phyloP scores from a whole-genome alignment of 2,329 filamentous ascomycete species.

The Ascochyta viciae-villosae region DNA sequence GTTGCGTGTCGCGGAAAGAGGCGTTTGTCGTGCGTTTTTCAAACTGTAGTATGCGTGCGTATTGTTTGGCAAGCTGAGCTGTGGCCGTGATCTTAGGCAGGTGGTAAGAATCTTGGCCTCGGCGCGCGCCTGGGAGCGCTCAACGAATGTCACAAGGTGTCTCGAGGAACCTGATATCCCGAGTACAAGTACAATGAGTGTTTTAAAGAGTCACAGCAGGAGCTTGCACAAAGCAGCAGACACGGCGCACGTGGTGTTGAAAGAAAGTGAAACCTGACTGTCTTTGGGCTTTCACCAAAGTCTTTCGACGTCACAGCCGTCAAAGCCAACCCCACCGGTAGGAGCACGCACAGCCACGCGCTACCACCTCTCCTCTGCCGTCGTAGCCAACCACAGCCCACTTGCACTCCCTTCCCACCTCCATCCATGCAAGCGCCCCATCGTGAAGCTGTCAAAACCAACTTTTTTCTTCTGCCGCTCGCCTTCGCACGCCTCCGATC shows the following conservation, averaged over 20 bases:
- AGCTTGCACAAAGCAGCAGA: background rate
- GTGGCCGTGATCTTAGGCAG: slow-evolving; percentile 14
- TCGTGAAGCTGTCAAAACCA: slow-evolving; percentile 18
- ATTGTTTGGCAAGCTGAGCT: slow-evolving; percentile 10
- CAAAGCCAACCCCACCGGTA: slow-evolving; percentile 11
- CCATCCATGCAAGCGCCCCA: slow-evolving; percentile 20
- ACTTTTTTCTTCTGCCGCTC: slow-evolving; percentile 20
- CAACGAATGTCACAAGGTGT: slow-evolving; percentile 21
- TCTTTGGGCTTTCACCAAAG: slow-evolving; percentile 21
- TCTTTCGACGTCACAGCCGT: slow-evolving; percentile 17
- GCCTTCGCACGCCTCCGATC: slow-evolving; percentile 26
- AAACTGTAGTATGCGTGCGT: slow-evolving; percentile 16
- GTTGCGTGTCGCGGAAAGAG: background rate
- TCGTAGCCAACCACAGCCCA: slow-evolving; percentile 20
- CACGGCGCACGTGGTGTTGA: slow-evolving; percentile 7
- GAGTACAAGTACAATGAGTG: slow-evolving; percentile 14
- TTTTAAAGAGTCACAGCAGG: slow-evolving; percentile 3
- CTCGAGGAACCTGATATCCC: background rate
- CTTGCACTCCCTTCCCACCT: slow-evolving; percentile 14
- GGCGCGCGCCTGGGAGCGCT: slow-evolving; percentile 36
- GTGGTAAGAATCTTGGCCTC: slow-evolving; percentile 29
- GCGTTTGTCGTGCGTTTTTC: slow-evolving; percentile 14
- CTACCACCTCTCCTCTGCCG: slow-evolving; percentile 4
- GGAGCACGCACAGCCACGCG: slow-evolving; percentile 22
- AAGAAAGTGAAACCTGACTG: slow-evolving; percentile 11